These are phyloP conservation scores for Serendipita vermifera DNA, from an alignment of 768 basidiomycete species.

Conservation along the genomic window DNA sequence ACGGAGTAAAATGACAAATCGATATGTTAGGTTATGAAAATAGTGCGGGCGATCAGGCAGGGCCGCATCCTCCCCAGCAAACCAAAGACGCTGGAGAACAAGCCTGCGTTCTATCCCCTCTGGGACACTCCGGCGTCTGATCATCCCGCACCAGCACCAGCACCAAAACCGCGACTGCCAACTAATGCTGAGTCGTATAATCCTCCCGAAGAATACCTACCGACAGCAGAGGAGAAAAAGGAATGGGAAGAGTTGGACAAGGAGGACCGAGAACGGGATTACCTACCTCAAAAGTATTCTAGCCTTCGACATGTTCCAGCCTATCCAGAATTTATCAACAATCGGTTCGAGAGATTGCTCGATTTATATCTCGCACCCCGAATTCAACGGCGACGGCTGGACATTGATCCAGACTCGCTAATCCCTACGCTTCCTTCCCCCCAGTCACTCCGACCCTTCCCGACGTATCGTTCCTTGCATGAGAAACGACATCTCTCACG, in stretches of 20 bases:
- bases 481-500: constrained; percentile 55
- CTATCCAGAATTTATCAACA: constrained; percentile 82
- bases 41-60: constrained; percentile 93
- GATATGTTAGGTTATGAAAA: constrained; percentile 80
- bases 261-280: constrained; percentile 82
- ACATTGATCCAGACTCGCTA: constrained; percentile 81
- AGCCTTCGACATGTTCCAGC: constrained; percentile 84
- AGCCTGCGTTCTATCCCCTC: constrained; percentile 68
- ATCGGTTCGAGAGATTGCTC: constrained; percentile 84
- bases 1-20: background rate
- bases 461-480: constrained; percentile 62
- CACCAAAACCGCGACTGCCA: constrained; percentile 81
- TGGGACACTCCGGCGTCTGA: constrained; percentile 60
- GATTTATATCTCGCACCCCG: constrained; percentile 95
- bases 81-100: constrained; percentile 53
- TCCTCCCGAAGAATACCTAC: constrained; percentile 93
- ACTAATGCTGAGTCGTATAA: constrained; percentile 97
- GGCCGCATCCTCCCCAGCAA: constrained; percentile 87
- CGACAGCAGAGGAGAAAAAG: constrained; percentile 64
- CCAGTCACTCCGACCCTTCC: constrained; percentile 85
- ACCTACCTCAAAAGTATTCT: constrained; percentile 74
- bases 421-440: constrained; percentile 93
- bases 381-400: constrained; percentile 72
- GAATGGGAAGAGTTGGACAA: constrained; percentile 73
- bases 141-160: constrained; percentile 78